Evolutionary conservation across 192 early-diverging fungal genomes (phyloP).

Genomic region (Backusella tuberculispora): DNA sequence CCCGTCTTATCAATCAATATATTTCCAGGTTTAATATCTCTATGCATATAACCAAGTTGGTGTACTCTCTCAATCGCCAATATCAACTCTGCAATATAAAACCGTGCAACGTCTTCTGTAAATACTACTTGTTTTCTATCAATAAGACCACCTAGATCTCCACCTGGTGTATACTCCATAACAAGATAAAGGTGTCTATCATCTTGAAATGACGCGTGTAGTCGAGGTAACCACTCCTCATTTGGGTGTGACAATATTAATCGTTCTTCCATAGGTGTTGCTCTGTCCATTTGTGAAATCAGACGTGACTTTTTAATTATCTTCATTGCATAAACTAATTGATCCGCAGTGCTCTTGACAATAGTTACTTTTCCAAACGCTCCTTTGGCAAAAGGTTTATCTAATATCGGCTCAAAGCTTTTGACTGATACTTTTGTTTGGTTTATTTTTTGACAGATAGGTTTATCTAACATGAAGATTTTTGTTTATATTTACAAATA

Average conservation of each 20-base stretch:
- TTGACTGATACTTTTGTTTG: constrained; percentile 11
- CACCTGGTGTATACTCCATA: constrained; percentile 97
- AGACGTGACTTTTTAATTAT: constrained; percentile 73
- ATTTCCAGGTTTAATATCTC: constrained; percentile 74
- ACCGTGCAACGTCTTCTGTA: constrained; percentile 75
- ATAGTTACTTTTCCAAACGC: constrained; percentile 44
- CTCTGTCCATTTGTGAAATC: constrained; percentile 73
- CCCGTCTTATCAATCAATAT: constrained; percentile 61
- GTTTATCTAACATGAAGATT: constrained; percentile 3
- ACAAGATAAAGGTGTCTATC: constrained; percentile 87
- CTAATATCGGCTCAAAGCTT: neutral
- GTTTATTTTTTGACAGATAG: neutral
- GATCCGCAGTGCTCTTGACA: constrained; percentile 71
- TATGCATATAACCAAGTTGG: constrained; percentile 87
- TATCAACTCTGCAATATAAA: constrained; percentile 89
- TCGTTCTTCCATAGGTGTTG: constrained; percentile 88
- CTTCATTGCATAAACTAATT: constrained; percentile 80
- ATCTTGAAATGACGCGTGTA: constrained; percentile 88
- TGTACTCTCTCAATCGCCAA: constrained; percentile 83
- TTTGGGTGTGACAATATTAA: constrained; percentile 69
- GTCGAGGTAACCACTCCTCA: constrained; percentile 67
- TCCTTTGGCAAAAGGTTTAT: constrained; percentile 9
- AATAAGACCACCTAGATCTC: constrained; percentile 91
- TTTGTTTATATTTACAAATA: neutral
- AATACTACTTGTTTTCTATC: constrained; percentile 83